Conservation (phyloP, 2,329 filamentous ascomycete species). For the Epichloe sibirici region DNA sequence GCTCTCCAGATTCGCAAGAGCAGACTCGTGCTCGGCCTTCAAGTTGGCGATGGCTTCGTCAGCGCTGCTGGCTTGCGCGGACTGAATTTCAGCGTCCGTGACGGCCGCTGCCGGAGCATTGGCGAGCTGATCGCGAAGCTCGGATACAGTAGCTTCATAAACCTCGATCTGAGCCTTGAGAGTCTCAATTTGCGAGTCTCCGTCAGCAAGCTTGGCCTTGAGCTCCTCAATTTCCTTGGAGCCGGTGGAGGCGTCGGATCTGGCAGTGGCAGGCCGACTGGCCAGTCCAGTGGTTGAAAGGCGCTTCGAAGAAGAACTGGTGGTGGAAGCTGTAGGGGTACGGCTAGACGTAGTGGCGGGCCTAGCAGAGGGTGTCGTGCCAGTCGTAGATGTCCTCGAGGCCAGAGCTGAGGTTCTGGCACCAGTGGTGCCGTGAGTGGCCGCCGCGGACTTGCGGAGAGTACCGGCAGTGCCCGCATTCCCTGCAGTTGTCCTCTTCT, state of each 20-base stretch:
- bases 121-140: constrained; percentile 40
- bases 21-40: constrained; percentile 37
- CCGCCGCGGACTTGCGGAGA: constrained; percentile 22
- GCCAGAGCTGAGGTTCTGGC: constrained; percentile 23
- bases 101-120: constrained; percentile 24
- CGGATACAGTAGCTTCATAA: constrained; percentile 42
- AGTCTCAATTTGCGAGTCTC: constrained; percentile 43
- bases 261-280: constrained; percentile 22
- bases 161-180: constrained; percentile 44
- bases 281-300: constrained; percentile 35
- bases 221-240: constrained; percentile 48
- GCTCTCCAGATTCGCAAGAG: constrained; percentile 33
- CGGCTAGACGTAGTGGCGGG: constrained; percentile 22
- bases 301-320: constrained; percentile 37
- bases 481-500: constrained; percentile 24
- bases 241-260: constrained; percentile 27
- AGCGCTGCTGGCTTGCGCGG: constrained; percentile 25
- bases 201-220: constrained; percentile 45
- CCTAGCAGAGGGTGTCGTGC: constrained; percentile 19
- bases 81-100: constrained; percentile 26
- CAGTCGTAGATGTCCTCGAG: constrained; percentile 17
- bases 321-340: constrained; percentile 26
- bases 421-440: constrained; percentile 22
- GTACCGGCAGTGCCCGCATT: constrained; percentile 19
- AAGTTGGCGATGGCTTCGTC: constrained; percentile 32